Conservation (phyloP, 345 rosid genomes). For the Triadica sebifera region DNA sequence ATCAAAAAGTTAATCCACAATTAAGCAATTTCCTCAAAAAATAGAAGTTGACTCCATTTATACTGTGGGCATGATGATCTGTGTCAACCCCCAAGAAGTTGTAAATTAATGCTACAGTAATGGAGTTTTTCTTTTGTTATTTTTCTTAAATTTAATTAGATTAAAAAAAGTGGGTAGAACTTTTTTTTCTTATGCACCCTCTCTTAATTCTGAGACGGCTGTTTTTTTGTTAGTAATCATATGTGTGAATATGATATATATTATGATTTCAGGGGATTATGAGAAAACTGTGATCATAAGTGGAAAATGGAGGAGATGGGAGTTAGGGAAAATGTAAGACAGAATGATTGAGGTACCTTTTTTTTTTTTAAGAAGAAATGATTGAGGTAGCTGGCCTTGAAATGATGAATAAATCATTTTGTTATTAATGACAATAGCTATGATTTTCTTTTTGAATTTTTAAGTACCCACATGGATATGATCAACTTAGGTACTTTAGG, state of each 20-base stretch:
- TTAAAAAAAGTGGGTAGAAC: too few relatives aligned
- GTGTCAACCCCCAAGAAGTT: background rate
- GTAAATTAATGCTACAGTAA: background rate
- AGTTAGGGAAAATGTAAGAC: background rate
- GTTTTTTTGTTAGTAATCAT: background rate
- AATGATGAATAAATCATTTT: slow-evolving; percentile 24
- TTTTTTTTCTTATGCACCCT: too few relatives aligned
- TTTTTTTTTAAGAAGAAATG: too few relatives aligned
- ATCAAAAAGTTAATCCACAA: background rate
- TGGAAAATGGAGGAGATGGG: too few relatives aligned
- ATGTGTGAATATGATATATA: background rate
- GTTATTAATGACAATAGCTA: background rate
- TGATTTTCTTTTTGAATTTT: background rate
- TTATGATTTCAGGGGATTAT: background rate
- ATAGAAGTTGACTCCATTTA: background rate
- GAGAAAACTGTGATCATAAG: too few relatives aligned
- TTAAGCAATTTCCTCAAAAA: too few relatives aligned
- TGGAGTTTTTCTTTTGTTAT: background rate
- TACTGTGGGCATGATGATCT: background rate
- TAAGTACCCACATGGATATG: background rate
- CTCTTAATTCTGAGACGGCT: too few relatives aligned
- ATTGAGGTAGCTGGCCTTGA: slow-evolving; percentile 11
- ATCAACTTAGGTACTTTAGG: background rate
- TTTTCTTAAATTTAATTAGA: too few relatives aligned
- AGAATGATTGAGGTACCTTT: slow-evolving; percentile 18